Conservation (phyloP, 2,329 filamentous ascomycete genomes). For the Colletotrichum caudatum region DNA sequence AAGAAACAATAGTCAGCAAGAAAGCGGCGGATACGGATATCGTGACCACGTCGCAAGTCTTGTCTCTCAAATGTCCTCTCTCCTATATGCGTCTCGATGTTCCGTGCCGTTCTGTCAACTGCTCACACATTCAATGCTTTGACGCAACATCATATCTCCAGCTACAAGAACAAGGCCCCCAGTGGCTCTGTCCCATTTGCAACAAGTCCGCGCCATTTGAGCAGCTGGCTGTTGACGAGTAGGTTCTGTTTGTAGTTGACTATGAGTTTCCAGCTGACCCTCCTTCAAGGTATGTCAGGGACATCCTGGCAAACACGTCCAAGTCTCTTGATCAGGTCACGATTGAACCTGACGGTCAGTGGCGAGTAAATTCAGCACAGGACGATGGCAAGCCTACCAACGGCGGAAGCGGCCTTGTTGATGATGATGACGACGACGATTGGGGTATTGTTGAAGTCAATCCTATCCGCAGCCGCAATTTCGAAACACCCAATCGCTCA, state of each 20-base stretch:
- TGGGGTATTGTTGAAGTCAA: constrained; percentile 61
- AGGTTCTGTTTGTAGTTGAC: constrained; percentile 51
- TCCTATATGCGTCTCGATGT: constrained; percentile 85
- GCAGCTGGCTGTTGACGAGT: constrained; percentile 88
- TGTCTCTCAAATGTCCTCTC: constrained; percentile 93
- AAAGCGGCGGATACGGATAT: constrained; percentile 91
- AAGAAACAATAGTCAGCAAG: constrained; percentile 71
- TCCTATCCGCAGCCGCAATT: constrained; percentile 49
- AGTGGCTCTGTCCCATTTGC: constrained; percentile 96
- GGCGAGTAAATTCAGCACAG: constrained; percentile 63
- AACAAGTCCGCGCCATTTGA: constrained; percentile 86
- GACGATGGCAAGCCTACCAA: constrained; percentile 44
- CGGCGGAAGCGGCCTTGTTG: constrained; percentile 46
- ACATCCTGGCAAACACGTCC: constrained; percentile 83
- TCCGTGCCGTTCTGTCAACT: constrained; percentile 83
- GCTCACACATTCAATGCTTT: constrained; percentile 94
- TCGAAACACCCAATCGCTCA: constrained; percentile 53
- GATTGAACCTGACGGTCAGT: constrained; percentile 87
- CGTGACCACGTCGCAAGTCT: constrained; percentile 85
- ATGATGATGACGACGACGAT: constrained; percentile 57
- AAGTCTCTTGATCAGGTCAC: constrained; percentile 84
- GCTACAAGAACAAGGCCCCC: constrained; percentile 94
- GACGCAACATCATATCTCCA: constrained; percentile 93
- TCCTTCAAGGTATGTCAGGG: constrained; percentile 78
- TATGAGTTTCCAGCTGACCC: constrained; percentile 38